Evolutionary conservation across 2,329 filamentous ascomycete species (phyloP), one percentile per base, ranked within the genome.

Genomic region (Ascochyta fabae): DNA sequence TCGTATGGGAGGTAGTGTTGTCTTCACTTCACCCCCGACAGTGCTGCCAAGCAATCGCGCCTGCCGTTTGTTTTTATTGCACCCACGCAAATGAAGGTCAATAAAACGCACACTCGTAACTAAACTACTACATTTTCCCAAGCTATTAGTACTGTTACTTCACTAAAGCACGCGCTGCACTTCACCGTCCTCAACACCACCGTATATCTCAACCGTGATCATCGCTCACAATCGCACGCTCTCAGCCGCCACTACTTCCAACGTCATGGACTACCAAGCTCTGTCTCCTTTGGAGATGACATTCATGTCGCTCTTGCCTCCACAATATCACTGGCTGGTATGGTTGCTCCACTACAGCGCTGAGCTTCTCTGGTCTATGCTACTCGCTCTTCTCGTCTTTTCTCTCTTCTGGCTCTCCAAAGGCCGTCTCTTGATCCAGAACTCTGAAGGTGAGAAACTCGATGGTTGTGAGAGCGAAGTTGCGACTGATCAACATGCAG

Each of bases 21-120:
- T 43, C 51, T 38, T 48, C 44, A 43, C 39, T 48, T 53, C 33
- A 43, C 16, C 16, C 9, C 48, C 24, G 31, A 27, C 33, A 33
- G 16, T 16, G 41, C 22, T 35, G 29, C 29, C 19, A 35, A 45
- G 42, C 12, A n/a, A 34, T 19, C 35, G 38, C 38, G 33, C 26
- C 39, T 13, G 29, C 38, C 19, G 8, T 36, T 39, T 34, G 33
- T 42, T 22, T 42, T 48, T 8, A 23, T 16, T 27, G n/a, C 24
- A 2, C 39, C 12, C 34, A 35, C 31, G 35, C 12, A 26, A 31
- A 43, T 16, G 47, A 19, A 24, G 31, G 7, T 23, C 19, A 39
- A 42, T 15, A 19, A 35, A 13, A 16, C 41, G 27, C 41, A 22
- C 29, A 40, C 31, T n/a, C 3, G 19, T 19, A 3, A 19, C 33